Evolutionary conservation across 306 rosid species (phyloP).

Genomic region (Quercus bicolor): DNA sequence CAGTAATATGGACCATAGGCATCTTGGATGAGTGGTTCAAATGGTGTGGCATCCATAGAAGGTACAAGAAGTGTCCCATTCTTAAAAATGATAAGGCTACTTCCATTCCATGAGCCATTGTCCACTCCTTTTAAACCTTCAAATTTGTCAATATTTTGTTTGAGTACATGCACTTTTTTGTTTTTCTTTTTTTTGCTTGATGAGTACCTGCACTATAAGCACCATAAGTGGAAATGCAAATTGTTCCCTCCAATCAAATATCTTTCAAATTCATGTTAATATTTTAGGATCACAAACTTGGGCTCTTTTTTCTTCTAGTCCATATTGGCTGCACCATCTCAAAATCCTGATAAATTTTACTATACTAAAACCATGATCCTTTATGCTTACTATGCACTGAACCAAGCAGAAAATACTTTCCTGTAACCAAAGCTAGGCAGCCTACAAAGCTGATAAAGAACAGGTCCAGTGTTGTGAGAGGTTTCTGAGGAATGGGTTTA

Average conservation of each 20-base stretch:
- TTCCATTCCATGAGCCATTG: neutral
- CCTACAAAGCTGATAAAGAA: neutral
- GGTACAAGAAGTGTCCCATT: neutral
- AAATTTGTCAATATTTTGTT: too few species aligned
- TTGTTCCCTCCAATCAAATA: neutral
- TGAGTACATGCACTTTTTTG: neutral
- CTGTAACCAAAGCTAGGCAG: too few species aligned
- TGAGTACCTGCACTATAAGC: neutral
- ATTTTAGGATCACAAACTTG: neutral
- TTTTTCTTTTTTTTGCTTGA: too few species aligned
- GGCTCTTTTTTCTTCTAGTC: neutral
- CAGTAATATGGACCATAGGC: neutral
- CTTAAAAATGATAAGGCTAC: neutral
- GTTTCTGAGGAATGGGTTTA: neutral
- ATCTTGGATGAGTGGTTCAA: conserved; percentile 1
- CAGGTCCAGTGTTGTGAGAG: neutral
- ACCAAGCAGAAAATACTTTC: neutral
- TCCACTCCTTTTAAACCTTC: neutral
- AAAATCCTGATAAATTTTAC: neutral
- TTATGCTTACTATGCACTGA: neutral
- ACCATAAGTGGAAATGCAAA: neutral
- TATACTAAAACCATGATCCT: neutral
- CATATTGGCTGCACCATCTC: neutral
- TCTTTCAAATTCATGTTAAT: neutral
- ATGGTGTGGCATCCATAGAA: too few species aligned